Evolutionary conservation across 352 stramenopile species (phyloP).

Genomic region (Phytophthora crassamura): DNA sequence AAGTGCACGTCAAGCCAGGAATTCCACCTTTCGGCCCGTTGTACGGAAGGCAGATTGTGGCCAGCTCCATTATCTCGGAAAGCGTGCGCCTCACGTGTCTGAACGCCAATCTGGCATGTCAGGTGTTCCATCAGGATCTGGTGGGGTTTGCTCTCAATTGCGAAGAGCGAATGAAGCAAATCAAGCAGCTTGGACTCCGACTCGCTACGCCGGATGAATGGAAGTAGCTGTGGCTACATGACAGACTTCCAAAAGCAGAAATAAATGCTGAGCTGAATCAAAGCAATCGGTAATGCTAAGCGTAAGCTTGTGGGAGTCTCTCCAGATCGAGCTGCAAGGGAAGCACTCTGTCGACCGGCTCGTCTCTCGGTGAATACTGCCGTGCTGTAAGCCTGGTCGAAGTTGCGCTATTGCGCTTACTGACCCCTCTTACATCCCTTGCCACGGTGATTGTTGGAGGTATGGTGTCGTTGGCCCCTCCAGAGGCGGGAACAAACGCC

Average conservation of each 20-base stretch:
- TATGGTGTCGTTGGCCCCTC: no score
- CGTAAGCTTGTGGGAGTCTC: no score
- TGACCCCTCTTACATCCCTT: no score
- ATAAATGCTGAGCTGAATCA: no score
- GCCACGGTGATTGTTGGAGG: no score
- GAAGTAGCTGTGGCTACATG: constrained; percentile 35
- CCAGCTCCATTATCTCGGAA: constrained; percentile 64
- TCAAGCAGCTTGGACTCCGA: constrained; percentile 81
- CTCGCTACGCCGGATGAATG: constrained; percentile 61
- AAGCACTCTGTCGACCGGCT: no score
- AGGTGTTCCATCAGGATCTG: constrained; percentile 84
- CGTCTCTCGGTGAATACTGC: no score
- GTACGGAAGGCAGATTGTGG: constrained; percentile 75
- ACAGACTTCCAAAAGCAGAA: background rate
- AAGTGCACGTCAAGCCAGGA: constrained; percentile 76
- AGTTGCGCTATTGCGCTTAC: no score
- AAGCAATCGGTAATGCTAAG: no score
- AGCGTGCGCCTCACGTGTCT: constrained; percentile 78
- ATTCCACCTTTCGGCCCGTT: constrained; percentile 82
- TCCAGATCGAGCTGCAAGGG: no score
- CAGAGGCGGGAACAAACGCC: no score
- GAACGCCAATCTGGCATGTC: constrained; percentile 86
- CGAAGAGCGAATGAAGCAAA: constrained; percentile 88
- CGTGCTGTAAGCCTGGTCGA: no score
- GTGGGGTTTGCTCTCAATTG: constrained; percentile 83